A percentile compares a stretch with the other conserved stretches of the same genome.
Evolutionary conservation across 306 rosid species (phyloP).

Genomic region (Luffa acutangula): DNA sequence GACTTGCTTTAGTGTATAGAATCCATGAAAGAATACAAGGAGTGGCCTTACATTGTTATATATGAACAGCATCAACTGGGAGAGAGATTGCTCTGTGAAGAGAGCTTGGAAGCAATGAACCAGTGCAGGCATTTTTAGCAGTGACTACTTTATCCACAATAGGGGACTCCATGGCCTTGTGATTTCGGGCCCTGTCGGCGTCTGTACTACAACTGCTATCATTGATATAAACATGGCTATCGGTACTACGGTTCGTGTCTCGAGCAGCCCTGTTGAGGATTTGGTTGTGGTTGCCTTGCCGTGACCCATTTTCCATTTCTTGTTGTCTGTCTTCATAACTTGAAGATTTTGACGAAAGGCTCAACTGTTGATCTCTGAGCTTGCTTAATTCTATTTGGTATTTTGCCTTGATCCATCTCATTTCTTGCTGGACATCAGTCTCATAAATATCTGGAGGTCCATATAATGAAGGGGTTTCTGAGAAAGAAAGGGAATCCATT

Average conservation of each 20-base stretch:
- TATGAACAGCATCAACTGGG: conserved; percentile 72
- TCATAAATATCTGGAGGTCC: conserved; percentile 25
- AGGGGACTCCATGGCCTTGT: conserved; percentile 17
- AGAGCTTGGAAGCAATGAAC: conserved; percentile 40
- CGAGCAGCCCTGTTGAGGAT: conserved; percentile 6
- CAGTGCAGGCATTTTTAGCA: conserved; percentile 16
- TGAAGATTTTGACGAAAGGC: conserved; percentile 26
- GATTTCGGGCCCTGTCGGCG: conserved; percentile 33
- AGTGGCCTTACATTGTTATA: conserved; percentile 19
- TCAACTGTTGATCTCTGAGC: conserved; percentile 36
- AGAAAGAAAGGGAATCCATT: conserved; percentile 32
- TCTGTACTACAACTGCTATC: conserved; percentile 38
- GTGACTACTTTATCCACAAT: background rate
- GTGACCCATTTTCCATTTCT: conserved; percentile 19
- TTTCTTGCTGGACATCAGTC: conserved; percentile 40
- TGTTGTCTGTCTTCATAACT: conserved; percentile 15
- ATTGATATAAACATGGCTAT: background rate
- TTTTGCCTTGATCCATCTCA: conserved; percentile 72
- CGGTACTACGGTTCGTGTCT: background rate
- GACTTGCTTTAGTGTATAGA: conserved; percentile 21
- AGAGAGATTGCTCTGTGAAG: conserved; percentile 66
- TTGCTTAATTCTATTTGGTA: conserved; percentile 51
- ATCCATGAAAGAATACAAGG: conserved; percentile 37
- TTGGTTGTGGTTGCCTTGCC: conserved; percentile 11
- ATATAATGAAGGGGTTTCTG: conserved; percentile 18